These are phyloP conservation scores for Zhuliangozyma parablackwelliae DNA, from an alignment of 1,139 yeast species.

Conservation along the genomic window DNA sequence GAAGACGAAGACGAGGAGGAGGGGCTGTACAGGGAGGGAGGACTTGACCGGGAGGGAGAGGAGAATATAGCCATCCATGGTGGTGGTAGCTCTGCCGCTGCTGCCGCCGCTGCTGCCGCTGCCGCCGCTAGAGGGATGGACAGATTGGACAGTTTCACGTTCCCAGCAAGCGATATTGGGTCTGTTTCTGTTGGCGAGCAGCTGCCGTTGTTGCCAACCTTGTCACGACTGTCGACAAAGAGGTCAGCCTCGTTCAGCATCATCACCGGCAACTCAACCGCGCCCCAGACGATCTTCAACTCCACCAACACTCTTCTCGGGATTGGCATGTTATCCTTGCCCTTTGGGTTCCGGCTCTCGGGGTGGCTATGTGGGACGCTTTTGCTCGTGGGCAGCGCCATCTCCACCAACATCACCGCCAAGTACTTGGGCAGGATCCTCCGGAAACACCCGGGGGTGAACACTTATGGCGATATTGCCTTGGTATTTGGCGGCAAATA, in stretches of 20 bases:
- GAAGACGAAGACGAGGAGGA: background rate
- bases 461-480: slow-evolving; percentile 46
- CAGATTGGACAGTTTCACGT: too few species aligned
- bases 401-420: slow-evolving; percentile 70
- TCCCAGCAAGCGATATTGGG: too few species aligned
- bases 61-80: slow-evolving; percentile 4
- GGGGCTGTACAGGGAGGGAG: background rate
- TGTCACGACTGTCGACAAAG: slow-evolving; percentile 6
- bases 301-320: slow-evolving; percentile 84
- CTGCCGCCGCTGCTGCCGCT: too few species aligned
- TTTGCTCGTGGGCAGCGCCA: slow-evolving; percentile 53
- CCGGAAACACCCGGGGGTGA: slow-evolving; percentile 22
- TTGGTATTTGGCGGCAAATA: slow-evolving; percentile 38
- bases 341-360: slow-evolving; percentile 71
- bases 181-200: too few species aligned
- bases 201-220: slow-evolving; percentile 7
- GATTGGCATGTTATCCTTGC: slow-evolving; percentile 78
- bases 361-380: slow-evolving; percentile 74
- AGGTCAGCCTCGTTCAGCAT: slow-evolving; percentile 7
- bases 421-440: slow-evolving; percentile 35
- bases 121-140: too few species aligned
- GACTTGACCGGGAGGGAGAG: slow-evolving; percentile 6
- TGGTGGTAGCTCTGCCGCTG: too few species aligned
- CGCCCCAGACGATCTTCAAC: slow-evolving; percentile 84
- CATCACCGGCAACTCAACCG: slow-evolving; percentile 45